Conservation (phyloP, 129 eudicot genomes). For the sunflower (Helianthus annuus) region DNA sequence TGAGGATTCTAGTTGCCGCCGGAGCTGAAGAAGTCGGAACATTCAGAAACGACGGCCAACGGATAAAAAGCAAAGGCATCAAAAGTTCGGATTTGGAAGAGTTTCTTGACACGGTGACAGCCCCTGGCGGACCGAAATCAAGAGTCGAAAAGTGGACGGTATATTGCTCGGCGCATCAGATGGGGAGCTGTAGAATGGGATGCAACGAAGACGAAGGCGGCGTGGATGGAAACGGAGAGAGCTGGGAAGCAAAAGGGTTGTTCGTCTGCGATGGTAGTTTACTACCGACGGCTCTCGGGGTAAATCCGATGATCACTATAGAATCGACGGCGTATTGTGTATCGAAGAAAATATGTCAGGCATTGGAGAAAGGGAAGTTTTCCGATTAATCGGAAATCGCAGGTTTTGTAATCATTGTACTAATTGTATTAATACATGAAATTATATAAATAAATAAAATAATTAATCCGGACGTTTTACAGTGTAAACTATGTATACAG, state of each 20-base stretch:
- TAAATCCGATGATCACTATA: conserved; percentile 91
- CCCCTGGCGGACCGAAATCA: conserved; percentile 65
- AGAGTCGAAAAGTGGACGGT: conserved; percentile 56
- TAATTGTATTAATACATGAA: background rate
- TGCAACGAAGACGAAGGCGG: conserved; percentile 64
- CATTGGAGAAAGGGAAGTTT: conserved; percentile 34
- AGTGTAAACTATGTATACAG: conserved; percentile 17
- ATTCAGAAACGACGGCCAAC: conserved; percentile 79
- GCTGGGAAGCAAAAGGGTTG: conserved; percentile 91
- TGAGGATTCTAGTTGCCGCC: conserved; percentile 70
- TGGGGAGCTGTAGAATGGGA: conserved; percentile 95
- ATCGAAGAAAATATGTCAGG: conserved; percentile 50
- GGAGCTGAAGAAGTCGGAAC: conserved; percentile 95
- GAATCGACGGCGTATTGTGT: conserved; percentile 79
- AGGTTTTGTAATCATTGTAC: conserved; percentile 6
- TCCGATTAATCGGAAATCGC: conserved; percentile 12
- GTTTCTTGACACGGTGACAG: conserved; percentile 60
- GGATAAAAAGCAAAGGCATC: conserved; percentile 47
- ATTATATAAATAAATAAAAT: background rate
- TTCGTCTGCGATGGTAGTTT: conserved; percentile 87
- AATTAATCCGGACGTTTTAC: background rate
- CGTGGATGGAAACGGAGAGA: conserved; percentile 83
- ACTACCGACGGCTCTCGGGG: conserved; percentile 78
- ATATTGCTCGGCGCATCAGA: conserved; percentile 88
- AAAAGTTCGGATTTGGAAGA: conserved; percentile 56